Evolutionary conservation across 805 yeast species (phyloP), one percentile per base, ranked within the genome.

Genomic region (Suhomyces kilbournensis): DNA sequence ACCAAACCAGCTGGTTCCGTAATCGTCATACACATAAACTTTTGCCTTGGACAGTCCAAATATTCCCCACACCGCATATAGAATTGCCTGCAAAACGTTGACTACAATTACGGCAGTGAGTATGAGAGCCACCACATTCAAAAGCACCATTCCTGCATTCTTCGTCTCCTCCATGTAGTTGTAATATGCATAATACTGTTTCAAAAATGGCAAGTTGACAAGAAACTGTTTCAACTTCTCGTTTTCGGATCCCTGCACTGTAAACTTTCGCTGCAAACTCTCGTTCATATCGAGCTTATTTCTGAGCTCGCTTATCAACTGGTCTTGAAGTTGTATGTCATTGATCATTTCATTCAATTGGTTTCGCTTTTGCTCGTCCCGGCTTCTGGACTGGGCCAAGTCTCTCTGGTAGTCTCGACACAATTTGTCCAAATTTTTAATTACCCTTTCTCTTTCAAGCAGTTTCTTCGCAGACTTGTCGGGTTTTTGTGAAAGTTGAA

Each of bases 131-230:
- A 63, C 23, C 7, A 59, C 42, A 46, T 68, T 66, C 10, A 67
- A 35, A 3, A 67, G 15, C 5, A 64, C 22, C 15, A 60, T 35
- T 17, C 66, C 67, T 9, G 50, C 22, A 35, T 53, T 57, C 47
- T 34, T 46, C 19, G 60, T 62, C 12, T 60, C 66, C 39, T 64
- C 55, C 47, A 60, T 61, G 43, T 68, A 71, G 45, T 61, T 60
- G 53, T 53, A 61, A 43, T 55, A 66, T 43, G 55, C 52, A 46
- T 62, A 61, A 48, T 65, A 65, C 48, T 71, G 74, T 47, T 64
- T 67, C 12, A 70, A 48, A 42, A 70, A 57, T 3, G 76, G 76
- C 22, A 71, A 50, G 25, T 61, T 63, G 8, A 48, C 35, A 7
- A 68, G 6, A 34, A 69, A 58, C 42, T 20, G 53, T 30, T 9